These are phyloP conservation scores for Arthroderma sp. DNA, from an alignment of 2,329 filamentous ascomycete genomes.

Conservation along the genomic window DNA sequence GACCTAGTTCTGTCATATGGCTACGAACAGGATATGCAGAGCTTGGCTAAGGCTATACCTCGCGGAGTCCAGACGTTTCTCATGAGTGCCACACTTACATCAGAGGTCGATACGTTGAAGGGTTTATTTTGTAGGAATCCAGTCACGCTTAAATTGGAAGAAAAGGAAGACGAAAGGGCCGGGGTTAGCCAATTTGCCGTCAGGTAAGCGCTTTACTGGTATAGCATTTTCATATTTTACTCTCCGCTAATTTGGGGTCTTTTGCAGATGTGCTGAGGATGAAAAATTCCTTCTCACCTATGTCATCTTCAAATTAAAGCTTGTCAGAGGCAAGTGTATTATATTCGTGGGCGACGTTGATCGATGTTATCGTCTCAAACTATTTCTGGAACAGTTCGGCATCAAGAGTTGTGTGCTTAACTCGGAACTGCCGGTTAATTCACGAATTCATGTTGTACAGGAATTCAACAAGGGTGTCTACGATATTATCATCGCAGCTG, in stretches of 20 bases:
- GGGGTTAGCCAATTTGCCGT: conserved; percentile 79
- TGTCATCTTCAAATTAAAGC: conserved; percentile 85
- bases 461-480: conserved; percentile 96
- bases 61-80: conserved; percentile 80
- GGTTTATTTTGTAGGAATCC: conserved; percentile 74
- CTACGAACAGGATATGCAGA: conserved; percentile 79
- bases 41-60: conserved; percentile 62
- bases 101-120: conserved; percentile 76
- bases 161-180: conserved; percentile 62
- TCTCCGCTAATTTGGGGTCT: conserved; percentile 2
- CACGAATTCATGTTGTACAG: conserved; percentile 83
- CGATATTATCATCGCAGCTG: conserved; percentile 93
- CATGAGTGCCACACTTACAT: conserved; percentile 84
- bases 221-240: conserved; percentile 9
- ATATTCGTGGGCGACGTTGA: conserved; percentile 80
- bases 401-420: conserved; percentile 89
- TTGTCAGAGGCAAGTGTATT: conserved; percentile 85
- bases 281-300: conserved; percentile 92
- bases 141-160: conserved; percentile 66
- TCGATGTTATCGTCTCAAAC: conserved; percentile 77
- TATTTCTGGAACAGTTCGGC: conserved; percentile 94
- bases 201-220: conserved; percentile 39
- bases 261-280: conserved; percentile 67
- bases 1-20: conserved; percentile 89
- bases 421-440: conserved; percentile 86